Base-by-base conservation (phyloP, 2,329 filamentous ascomycete genomes). In the Coniochaeta ligniaria region DNA sequence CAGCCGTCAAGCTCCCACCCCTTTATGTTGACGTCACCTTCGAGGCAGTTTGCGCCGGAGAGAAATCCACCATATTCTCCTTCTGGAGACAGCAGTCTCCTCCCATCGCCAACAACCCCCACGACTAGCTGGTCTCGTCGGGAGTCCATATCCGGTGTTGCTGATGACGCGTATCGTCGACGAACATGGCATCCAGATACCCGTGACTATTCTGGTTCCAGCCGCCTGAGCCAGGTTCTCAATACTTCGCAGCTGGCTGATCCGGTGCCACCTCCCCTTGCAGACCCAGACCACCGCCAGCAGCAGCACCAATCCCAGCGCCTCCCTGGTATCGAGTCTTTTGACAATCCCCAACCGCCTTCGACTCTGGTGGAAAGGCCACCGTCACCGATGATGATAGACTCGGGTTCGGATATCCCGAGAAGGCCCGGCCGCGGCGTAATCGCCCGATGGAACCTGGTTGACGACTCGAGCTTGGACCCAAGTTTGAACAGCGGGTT, bases 121-220 rank as follows among this genome's bases (percentile, higher is more conserved):
- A 80, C 87, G 36, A 64, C 67, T 0, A 78, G 80, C 8, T 88
- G 85, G 74, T 81, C 83, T 5, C 78, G 88, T 33, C 81, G 88
- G 47, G 89, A 92, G 45, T 89, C 90, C 0, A 78, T 78, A 2
- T 77, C 82, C 9, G 84, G 81, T 58, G 78, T 80, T 22, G 76
- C 83, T 0, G 92, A 96, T 64, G 87, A 92, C 47, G 89, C 91
- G 60, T 91, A 87, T 83, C 86, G 92, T 64, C 82, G 93, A 63
- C 84, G 92, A 59, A 97, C 93, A 2, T 97, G 93, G 93, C 93
- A 97, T 73, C 91, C 92, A 0, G 90, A 92, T 63, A 89, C 86
- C 62, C 81, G 83, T 17, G 83, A 82, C 64, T 86, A 85, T 63
- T 81, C 81, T 62, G 66, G 64, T 1, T 55, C 64, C 78, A 93